A percentile compares a stretch with the other conserved stretches of the same genome.
These are phyloP conservation scores for Eragrostis tef DNA, from an alignment of 202 grass and related monocot genomes.

Conservation along the genomic window DNA sequence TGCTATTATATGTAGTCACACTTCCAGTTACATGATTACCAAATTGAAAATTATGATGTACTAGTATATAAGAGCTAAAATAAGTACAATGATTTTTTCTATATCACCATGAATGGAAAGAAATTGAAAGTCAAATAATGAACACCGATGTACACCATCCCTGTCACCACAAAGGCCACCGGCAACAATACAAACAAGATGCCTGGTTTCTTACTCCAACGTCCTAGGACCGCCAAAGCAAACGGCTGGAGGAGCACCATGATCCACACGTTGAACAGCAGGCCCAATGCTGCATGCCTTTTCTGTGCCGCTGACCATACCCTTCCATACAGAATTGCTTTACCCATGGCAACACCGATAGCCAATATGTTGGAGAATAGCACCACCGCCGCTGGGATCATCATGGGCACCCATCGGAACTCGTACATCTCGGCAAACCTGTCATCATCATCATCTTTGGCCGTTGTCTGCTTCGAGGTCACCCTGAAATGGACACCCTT, in stretches of 20 bases:
- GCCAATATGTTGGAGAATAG: slow-evolving; percentile 30
- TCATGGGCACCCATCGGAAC: slow-evolving; percentile 50
- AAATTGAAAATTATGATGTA: too few species aligned
- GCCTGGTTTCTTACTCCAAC: slow-evolving; percentile 33
- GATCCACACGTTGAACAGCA: slow-evolving; percentile 68
- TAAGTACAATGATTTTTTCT: neutral
- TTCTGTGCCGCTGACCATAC: neutral
- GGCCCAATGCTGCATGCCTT: slow-evolving; percentile 32
- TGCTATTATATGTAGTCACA: too few species aligned
- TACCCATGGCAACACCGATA: slow-evolving; percentile 47
- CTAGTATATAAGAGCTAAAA: too few species aligned
- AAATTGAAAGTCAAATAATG: neutral
- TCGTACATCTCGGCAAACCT: slow-evolving; percentile 52
- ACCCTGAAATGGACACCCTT: slow-evolving; percentile 48
- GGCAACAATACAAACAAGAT: slow-evolving; percentile 42
- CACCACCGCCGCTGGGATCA: slow-evolving; percentile 43
- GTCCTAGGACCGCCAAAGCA: slow-evolving; percentile 53
- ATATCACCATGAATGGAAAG: slow-evolving; percentile 24
- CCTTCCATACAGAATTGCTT: slow-evolving; percentile 9
- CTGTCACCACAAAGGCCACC: neutral
- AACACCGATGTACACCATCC: neutral
- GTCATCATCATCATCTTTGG: neutral
- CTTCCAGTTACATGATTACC: too few species aligned
- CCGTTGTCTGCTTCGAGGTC: neutral
- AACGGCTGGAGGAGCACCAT: slow-evolving; percentile 60